Evolutionary conservation across 2,329 filamentous ascomycete genomes (phyloP), one percentile per base, ranked within the genome.

Genomic region (Rugonectria rugulosa): DNA sequence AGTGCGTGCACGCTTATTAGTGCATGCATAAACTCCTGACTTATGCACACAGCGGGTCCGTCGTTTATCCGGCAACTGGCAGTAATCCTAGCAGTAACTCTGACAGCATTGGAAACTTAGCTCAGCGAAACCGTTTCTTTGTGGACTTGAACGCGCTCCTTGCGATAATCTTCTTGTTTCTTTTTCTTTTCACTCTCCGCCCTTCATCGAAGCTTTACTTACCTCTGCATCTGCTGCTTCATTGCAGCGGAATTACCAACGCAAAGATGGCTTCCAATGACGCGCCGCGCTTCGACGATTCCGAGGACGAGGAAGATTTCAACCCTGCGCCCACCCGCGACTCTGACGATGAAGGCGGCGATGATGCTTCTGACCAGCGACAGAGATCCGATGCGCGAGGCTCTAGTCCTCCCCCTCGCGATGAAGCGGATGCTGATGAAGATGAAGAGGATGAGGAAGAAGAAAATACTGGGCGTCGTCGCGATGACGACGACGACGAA

Each of bases 231-330:
- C 38, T 46, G 60, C 57, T 63, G 61, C 58, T 36, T 58, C 38
- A 49, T 53, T 56, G 54, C 61, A 57, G 61, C 63, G 65, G 52
- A 23, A 42, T 48, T 26, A 40, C 29, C 46, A 57, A 26, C 56
- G 56, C 57, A 60, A 63, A 55, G 63, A 76, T 67, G 54, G 83
- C 84, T 80, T 75, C 79, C 34, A 78, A 75, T 67, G 76, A 80
- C 51, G 73, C 69, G 63, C 73, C 77, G 57, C 78, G 79, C 59
- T 82, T 78, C 68, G 80, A 85, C 67, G 85, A 88, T 58, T 88
- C 84, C 56, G 89, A 91, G 52, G 91, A 95, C 45, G 92, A 96
- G 66, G 88, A 90, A 57, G 89, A 94, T 72, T 97, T 97, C 82
- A 96, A 97, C 73, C 93, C 92, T 45, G 86, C 83, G 43, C 88